These are phyloP conservation scores for Blastobotrys attinorum DNA, from an alignment of 805 yeast species.

Conservation along the genomic window DNA sequence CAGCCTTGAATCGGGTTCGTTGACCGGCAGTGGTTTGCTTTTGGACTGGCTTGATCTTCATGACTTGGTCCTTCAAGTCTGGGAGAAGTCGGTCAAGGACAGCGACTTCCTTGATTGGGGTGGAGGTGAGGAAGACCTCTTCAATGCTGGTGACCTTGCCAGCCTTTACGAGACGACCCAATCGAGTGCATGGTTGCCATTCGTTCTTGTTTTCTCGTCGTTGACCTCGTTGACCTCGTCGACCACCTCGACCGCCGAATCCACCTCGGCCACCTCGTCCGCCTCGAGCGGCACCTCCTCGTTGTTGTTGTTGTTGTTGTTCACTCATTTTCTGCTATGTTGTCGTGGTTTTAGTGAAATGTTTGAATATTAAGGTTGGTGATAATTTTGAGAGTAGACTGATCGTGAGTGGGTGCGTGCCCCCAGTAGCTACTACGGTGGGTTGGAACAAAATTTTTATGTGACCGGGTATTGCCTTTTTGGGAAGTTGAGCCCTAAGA, in stretches of 20 bases:
- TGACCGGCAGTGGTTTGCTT: slow-evolving; percentile 99
- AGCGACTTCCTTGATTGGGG: slow-evolving; percentile 99
- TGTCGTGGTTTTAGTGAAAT: too few species aligned
- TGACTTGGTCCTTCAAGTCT: slow-evolving; percentile 93
- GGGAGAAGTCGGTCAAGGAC: slow-evolving; percentile 96
- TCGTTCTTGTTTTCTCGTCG: slow-evolving; percentile 93
- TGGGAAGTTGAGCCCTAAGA: too few species aligned
- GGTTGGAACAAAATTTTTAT: neutral
- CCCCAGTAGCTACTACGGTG: too few species aligned
- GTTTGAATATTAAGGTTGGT: too few species aligned
- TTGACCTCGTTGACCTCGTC: slow-evolving; percentile 62
- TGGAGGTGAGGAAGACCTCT: slow-evolving; percentile 98
- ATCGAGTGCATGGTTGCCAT: slow-evolving; percentile 99
- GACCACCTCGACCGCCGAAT: slow-evolving; percentile 42
- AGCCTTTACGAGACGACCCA: slow-evolving; percentile 99
- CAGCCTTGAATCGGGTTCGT: slow-evolving; percentile 99
- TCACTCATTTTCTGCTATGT: neutral
- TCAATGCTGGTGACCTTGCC: slow-evolving; percentile 94
- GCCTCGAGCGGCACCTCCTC: neutral
- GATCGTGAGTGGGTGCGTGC: neutral
- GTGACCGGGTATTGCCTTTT: neutral
- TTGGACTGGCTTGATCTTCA: slow-evolving; percentile 99
- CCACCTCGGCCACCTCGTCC: slow-evolving; percentile 26
- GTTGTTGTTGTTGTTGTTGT: slow-evolving; percentile 4
- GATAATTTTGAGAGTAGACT: too few species aligned